Conservation (phyloP, 495 filamentous ascomycete genomes). For the Parmelia sp. region DNA sequence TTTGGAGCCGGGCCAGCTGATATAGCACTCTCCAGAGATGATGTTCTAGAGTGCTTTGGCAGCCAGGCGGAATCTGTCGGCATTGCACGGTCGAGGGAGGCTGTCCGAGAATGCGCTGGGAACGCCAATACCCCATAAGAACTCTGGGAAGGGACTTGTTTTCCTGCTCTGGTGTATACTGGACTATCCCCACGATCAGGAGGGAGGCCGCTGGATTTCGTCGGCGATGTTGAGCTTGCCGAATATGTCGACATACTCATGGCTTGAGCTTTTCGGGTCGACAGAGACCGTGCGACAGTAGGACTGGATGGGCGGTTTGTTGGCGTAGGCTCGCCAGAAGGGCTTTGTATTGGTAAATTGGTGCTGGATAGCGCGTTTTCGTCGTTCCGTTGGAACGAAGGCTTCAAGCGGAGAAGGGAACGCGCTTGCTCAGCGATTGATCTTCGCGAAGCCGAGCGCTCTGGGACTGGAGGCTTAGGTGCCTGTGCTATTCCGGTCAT, state of each 20-base stretch:
- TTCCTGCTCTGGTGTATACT: conserved; percentile 5
- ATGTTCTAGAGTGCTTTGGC: background rate
- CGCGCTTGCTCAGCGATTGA: conserved; percentile 23
- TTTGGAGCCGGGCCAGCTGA: background rate
- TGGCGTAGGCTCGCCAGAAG: conserved; percentile 14
- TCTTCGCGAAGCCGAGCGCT: conserved; percentile 18
- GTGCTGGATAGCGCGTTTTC: conserved; percentile 18
- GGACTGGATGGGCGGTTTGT: conserved; percentile 18
- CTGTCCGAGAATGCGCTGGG: conserved; percentile 6
- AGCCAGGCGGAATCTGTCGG: background rate
- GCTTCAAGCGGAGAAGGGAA: conserved; percentile 19
- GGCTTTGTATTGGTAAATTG: conserved; percentile 20
- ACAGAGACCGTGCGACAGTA: conserved; percentile 16
- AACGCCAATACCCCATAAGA: conserved; percentile 22
- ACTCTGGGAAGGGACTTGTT: conserved; percentile 18
- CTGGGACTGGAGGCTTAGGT: conserved; percentile 16
- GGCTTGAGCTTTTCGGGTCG: conserved; percentile 18
- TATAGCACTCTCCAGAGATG: background rate
- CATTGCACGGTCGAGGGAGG: background rate
- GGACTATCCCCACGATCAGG: conserved; percentile 18
- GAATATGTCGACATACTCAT: conserved; percentile 27
- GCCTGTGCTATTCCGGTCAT: conserved; percentile 14
- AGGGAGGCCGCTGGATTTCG: conserved; percentile 12
- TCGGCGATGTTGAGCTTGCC: conserved; percentile 19
- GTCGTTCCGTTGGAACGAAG: conserved; percentile 9